These are phyloP conservation scores for Capronia americana DNA, from an alignment of 2,329 filamentous ascomycete genomes.

Conservation along the genomic window DNA sequence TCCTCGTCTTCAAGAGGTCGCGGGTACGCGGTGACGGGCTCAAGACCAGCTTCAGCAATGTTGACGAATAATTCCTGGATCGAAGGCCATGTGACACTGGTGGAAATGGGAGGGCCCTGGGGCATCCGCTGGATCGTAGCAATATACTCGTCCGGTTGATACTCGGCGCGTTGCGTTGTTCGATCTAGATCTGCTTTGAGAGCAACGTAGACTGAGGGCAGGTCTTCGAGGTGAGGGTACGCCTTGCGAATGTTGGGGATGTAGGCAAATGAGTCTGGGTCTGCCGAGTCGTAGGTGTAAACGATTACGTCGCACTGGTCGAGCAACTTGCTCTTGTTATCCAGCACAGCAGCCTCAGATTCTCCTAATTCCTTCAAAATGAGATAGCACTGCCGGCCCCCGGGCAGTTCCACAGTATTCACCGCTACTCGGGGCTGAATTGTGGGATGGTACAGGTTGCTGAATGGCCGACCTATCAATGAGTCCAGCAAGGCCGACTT, in stretches of 20 bases:
- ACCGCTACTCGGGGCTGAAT: slow-evolving; percentile 94
- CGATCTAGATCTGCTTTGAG: slow-evolving; percentile 96
- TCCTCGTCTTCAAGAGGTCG: slow-evolving; percentile 79
- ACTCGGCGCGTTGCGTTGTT: slow-evolving; percentile 89
- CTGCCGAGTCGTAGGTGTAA: slow-evolving; percentile 95
- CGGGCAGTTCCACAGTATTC: slow-evolving; percentile 93
- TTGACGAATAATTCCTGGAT: slow-evolving; percentile 93
- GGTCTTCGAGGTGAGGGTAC: slow-evolving; percentile 82
- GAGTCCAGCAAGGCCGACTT: slow-evolving; percentile 91
- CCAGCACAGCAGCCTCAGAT: slow-evolving; percentile 83
- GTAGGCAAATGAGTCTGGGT: slow-evolving; percentile 93
- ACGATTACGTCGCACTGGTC: slow-evolving; percentile 93
- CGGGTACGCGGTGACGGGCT: slow-evolving; percentile 85
- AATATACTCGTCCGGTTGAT: slow-evolving; percentile 92
- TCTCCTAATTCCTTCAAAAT: slow-evolving; percentile 95
- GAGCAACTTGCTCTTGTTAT: slow-evolving; percentile 81
- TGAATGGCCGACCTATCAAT: slow-evolving; percentile 88
- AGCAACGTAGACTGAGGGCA: slow-evolving; percentile 90
- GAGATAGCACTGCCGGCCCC: slow-evolving; percentile 95
- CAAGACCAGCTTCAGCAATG: slow-evolving; percentile 88
- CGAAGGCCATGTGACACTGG: slow-evolving; percentile 91
- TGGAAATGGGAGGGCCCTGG: slow-evolving; percentile 77
- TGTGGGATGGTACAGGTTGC: slow-evolving; percentile 82
- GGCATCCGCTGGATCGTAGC: slow-evolving; percentile 78
- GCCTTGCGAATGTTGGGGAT: slow-evolving; percentile 80